Evolutionary conservation across 345 rosid species (phyloP), one percentile per base, ranked within the genome.

Genomic region (Eucalyptus cloeziana): DNA sequence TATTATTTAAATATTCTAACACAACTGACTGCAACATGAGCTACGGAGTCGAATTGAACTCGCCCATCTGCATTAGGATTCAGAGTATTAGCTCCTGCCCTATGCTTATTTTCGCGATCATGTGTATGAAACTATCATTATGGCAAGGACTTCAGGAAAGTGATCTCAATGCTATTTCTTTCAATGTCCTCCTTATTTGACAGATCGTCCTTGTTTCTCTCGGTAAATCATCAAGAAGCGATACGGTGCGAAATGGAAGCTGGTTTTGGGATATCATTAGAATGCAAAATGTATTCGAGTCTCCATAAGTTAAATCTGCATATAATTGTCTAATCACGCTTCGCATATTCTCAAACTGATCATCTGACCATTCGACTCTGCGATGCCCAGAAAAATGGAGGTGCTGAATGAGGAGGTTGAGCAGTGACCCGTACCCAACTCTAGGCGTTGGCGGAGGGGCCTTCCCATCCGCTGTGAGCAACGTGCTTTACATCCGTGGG

Each of bases 401-500:
- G 49, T 15, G 47, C 37, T 4, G 31, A 56, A 56, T 17, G 25
- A 71, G 81, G 45, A 37, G 45, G 13, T 71, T 19, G 40, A 40
- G 40, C 40, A 40, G 40, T 40, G 40, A 40, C 47, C 40, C 40
- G 40, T 40, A 40, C 40, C 40, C 40, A 40, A 40, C 40, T 40
- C 40, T 40, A 4, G 40, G 40, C 4, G 40, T 71, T 90, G 62
- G 92, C 86, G 30, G 94, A 91, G 7, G 96, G 95, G 85, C 97
- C 96, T 37, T 95, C 96, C 90, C 92, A 85, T 88, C 99, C 98
- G 31, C 96, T 95, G 86, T 95, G 99, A 37, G 98, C 96, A 14
- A 96, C 94, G 90, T 96, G 99, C 89, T 95, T 96, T 86, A 96
- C 99, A 92, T 96, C 97, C 50, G 96, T 96, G 30, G 99, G 99